These are phyloP conservation scores for Madurella mycetomatis DNA, from an alignment of 2,329 filamentous ascomycete species.

Conservation along the genomic window DNA sequence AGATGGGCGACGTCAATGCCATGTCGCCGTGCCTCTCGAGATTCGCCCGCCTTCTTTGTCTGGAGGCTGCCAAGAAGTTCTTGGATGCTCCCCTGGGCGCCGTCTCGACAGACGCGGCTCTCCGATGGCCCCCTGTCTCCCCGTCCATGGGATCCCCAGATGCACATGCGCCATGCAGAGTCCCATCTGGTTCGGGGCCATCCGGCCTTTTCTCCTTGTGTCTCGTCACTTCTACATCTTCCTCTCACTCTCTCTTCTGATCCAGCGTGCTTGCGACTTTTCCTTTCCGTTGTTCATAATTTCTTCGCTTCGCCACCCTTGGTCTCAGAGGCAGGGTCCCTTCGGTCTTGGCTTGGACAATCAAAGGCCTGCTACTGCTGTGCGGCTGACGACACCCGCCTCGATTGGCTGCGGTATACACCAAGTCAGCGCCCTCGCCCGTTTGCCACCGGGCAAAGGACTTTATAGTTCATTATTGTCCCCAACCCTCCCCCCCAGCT, in stretches of 20 bases:
- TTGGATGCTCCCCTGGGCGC: neutral
- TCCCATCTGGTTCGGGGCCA: neutral
- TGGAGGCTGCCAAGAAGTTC: neutral
- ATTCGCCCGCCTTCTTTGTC: neutral
- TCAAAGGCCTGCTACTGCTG: neutral
- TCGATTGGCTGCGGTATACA: neutral
- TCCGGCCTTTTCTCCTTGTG: neutral
- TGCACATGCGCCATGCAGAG: neutral
- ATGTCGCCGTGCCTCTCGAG: neutral
- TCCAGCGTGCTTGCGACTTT: neutral
- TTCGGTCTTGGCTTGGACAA: neutral
- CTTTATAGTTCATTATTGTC: neutral
- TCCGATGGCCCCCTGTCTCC: neutral
- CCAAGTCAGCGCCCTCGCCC: constrained; percentile 7
- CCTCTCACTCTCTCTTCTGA: neutral
- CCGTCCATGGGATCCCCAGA: constrained; percentile 1
- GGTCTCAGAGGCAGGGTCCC: neutral
- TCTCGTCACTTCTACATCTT: neutral
- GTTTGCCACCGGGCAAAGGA: neutral
- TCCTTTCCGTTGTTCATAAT: neutral
- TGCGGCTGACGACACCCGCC: constrained; percentile 1
- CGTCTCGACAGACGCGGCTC: neutral
- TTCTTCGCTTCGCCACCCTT: constrained; percentile 1
- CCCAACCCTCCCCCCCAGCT: neutral
- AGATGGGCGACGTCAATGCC: constrained; percentile 1